Base-by-base conservation (phyloP, 192 early-diverging fungal genomes). In the Kappamyces sp. region DNA sequence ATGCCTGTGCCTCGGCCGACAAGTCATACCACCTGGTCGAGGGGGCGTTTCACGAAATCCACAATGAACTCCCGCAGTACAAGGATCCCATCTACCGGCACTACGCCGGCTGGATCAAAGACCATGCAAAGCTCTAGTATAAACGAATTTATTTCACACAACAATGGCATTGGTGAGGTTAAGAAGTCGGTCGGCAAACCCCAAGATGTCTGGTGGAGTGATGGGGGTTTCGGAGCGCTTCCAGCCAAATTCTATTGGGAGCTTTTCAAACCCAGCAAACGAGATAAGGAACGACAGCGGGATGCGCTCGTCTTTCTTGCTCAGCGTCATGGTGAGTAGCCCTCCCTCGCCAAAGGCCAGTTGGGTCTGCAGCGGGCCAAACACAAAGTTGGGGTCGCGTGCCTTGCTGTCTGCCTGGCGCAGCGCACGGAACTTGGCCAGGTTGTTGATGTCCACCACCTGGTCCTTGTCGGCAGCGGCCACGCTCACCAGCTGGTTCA, bases 401-500 rank as follows among this genome's bases (percentile, higher is more conserved):
- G 39, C 53, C 48, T 55, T 65, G 33, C 58, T 67, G 50, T 73
- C 60, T 9, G 36, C 41, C 40, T 64, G 58, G 0, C 65, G 66
- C 2, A 44, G 49, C 12, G 47, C 12, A 23, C 71, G 62, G 60
- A 40, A 62, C 34, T 66, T 49, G 42, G 42, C 44, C 33, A 73
- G 38, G 23, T 73, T 53, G 35, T 49, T 46, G 13, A 52, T 5
- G n/a, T 54, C 41, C 9, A 72, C 6, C 15, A 31, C 5, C 40
- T 55, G 40, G 6, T 63, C 66, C 42, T 72, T 62, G 6, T 9
- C 13, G 10, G 31, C 12, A 47, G 63, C 38, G 1, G 66, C 51
- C 6, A n/a, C 10, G 0, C 50, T 15, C 9, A 64, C 49, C 2
- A 72, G 39, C 15, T 49, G 47, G 6, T 51, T 41, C 32, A 64